A percentile compares a stretch with the other conserved stretches of the same genome.
Conservation (phyloP, 2,329 filamentous ascomycete species). For the Pseudogymnoascus sp. region DNA sequence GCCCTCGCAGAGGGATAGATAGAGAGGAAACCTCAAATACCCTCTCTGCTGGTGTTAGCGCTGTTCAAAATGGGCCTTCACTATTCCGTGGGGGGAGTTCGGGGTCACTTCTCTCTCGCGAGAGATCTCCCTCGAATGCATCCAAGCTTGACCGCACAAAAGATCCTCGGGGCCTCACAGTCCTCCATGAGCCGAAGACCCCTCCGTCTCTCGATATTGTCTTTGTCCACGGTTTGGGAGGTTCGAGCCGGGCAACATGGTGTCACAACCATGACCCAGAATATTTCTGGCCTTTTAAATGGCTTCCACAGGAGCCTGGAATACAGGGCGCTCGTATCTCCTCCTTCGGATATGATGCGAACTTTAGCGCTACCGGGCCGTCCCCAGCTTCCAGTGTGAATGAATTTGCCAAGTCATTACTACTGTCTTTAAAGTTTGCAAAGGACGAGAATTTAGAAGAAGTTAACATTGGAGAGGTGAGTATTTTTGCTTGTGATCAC, state of each 20-base stretch:
- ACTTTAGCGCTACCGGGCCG: constrained; percentile 9
- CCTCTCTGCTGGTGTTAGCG: too few species aligned
- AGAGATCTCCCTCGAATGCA: neutral
- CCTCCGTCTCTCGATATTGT: constrained; percentile 24
- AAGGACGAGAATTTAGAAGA: constrained; percentile 13
- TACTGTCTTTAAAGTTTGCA: constrained; percentile 21
- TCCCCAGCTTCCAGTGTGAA: constrained; percentile 12
- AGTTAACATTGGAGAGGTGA: constrained; percentile 10
- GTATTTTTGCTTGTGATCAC: too few species aligned
- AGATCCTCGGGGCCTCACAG: constrained; percentile 19
- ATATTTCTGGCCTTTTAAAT: constrained; percentile 32
- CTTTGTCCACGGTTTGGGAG: constrained; percentile 36
- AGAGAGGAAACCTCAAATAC: too few species aligned
- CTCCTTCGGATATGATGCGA: constrained; percentile 30
- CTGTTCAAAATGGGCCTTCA: too few species aligned
- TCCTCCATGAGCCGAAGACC: constrained; percentile 15
- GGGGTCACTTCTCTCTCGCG: too few species aligned
- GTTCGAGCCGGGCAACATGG: constrained; percentile 33
- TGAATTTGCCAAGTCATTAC: constrained; percentile 27
- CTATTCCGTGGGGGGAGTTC: too few species aligned
- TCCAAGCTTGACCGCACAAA: neutral
- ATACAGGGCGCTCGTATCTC: constrained; percentile 29
- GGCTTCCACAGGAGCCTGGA: constrained; percentile 28
- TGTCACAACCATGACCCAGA: constrained; percentile 21
- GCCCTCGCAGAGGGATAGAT: too few species aligned